A percentile compares a stretch with the other conserved stretches of the same genome.
phyloP scores from a whole-genome alignment of 805 yeast species.

The Candida maesae region DNA sequence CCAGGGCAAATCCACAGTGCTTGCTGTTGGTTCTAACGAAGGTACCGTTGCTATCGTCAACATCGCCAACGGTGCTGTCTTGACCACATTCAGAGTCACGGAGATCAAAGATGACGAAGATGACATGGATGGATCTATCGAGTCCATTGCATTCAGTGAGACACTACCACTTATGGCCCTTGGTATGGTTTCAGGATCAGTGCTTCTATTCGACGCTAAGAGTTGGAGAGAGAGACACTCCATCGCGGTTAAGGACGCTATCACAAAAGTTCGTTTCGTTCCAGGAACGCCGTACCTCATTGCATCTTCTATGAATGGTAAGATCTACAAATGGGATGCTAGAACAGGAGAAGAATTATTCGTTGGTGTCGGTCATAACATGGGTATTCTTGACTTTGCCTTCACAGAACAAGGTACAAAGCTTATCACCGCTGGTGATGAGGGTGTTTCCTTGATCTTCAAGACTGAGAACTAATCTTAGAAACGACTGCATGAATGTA shows the following conservation, averaged over 20 bases:
- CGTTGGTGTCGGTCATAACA: slow-evolving; percentile 86
- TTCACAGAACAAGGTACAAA: slow-evolving; percentile 61
- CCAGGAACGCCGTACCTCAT: slow-evolving; percentile 52
- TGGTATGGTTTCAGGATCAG: slow-evolving; percentile 86
- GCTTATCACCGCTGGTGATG: slow-evolving; percentile 92
- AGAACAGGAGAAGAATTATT: slow-evolving; percentile 77
- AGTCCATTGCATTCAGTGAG: slow-evolving; percentile 80
- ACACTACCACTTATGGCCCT: slow-evolving; percentile 65
- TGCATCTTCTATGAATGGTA: slow-evolving; percentile 82
- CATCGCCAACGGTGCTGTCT: slow-evolving; percentile 64
- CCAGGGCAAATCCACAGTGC: slow-evolving; percentile 44
- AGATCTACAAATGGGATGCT: slow-evolving; percentile 81
- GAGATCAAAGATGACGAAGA: slow-evolving; percentile 54
- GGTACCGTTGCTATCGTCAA: slow-evolving; percentile 82
- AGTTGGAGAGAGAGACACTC: slow-evolving; percentile 84
- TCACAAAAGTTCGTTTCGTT: slow-evolving; percentile 74
- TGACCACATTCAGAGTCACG: slow-evolving; percentile 61
- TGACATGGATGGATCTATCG: slow-evolving; percentile 64
- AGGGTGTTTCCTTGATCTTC: slow-evolving; percentile 78
- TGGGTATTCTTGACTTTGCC: slow-evolving; percentile 89
- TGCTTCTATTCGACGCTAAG: slow-evolving; percentile 75
- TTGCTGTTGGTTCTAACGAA: slow-evolving; percentile 85
- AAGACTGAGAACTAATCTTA: slow-evolving; percentile 13
- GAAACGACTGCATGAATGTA: not conserved
- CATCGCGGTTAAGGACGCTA: slow-evolving; percentile 70